Base-by-base conservation (phyloP, 176 grass and related monocot genomes). In the Aegilops bicornis region DNA sequence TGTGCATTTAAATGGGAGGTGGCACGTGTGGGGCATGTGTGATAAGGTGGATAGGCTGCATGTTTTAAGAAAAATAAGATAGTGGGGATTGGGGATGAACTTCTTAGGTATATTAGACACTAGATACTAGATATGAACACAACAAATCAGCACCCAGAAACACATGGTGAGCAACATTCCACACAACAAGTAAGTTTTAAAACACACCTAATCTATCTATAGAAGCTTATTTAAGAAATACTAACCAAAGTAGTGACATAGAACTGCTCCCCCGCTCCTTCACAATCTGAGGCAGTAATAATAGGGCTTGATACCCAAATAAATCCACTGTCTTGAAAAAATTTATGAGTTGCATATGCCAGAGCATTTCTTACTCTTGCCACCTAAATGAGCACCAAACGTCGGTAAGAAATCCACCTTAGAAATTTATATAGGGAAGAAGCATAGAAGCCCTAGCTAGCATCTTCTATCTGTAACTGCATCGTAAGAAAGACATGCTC, bases 311-410 rank as follows among this genome's bases (percentile, higher is more conserved):
- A 92, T 67, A 98, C 86, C 97, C 97, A 98, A 89, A 96, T 85
- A 92, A 98, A 98, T 82, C 94, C 92, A 73, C 94, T 92, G 78
- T 98, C 94, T 91, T 98, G 97, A 78, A 98, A 98, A 90, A 96
- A 98, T 17, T 91, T 96, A 84, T 98, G 97, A 63, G 94, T 98
- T 58, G 97, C 94, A 8, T 88, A 96, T 69, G 94, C 94, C 82
- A 98, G 83, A 87, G 97, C 92, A 91, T 96, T 98, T 87, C 97
- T 98, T 66, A 98, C 92, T 91, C 97, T 96, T 68, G 97, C 76
- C 45, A 96, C 92, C 97, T 98, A 88, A 84, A 92, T 64, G 90
- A 86, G 73, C 64, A 92, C 60, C 32, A 78, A 6, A 83, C 69
- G 50, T 78, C 56, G 58, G 83, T 86, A 84, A 90, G 68, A 52